phyloP scores from a whole-genome alignment of 108 stramenopile genomes.

The Nannochloropsis salina region DNA sequence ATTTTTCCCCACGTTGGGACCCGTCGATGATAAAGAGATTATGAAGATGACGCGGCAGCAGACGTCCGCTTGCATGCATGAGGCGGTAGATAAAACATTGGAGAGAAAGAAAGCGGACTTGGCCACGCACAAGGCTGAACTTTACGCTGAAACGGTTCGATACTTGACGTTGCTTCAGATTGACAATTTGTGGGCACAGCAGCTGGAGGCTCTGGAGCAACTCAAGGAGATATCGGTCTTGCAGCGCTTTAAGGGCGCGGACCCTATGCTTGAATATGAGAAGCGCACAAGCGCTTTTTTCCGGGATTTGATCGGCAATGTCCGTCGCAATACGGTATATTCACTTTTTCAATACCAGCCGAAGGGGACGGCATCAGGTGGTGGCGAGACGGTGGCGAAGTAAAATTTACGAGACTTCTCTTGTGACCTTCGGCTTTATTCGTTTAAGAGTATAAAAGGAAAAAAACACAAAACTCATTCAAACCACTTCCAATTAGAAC shows the following conservation, averaged over 20 bases:
- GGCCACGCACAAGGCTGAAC: conserved; percentile 18
- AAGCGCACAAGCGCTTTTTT: conserved; percentile 35
- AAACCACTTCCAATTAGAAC: too few relatives aligned
- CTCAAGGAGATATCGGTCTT: conserved; percentile 45
- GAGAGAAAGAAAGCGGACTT: conserved; percentile 18
- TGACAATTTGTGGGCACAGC: conserved; percentile 43
- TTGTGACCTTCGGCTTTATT: too few relatives aligned
- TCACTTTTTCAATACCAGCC: conserved; percentile 52
- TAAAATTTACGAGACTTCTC: too few relatives aligned
- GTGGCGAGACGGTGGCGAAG: not conserved
- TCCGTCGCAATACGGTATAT: conserved; percentile 50
- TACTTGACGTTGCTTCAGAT: conserved; percentile 43
- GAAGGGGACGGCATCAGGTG: not conserved
- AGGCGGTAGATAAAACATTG: conserved; percentile 22
- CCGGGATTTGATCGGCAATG: conserved; percentile 44
- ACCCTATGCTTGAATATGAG: conserved; percentile 43
- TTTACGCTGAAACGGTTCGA: conserved; percentile 29
- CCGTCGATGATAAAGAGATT: conserved; percentile 19
- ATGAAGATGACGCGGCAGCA: not conserved
- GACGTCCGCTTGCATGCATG: conserved; percentile 19
- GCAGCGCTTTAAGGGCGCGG: conserved; percentile 37
- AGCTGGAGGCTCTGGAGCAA: conserved; percentile 42
- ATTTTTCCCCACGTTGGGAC: conserved; percentile 39
- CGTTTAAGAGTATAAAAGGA: too few relatives aligned
- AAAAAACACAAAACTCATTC: too few relatives aligned